phyloP scores from a whole-genome alignment of 2,329 filamentous ascomycete species.

The Endothia cerciana region DNA sequence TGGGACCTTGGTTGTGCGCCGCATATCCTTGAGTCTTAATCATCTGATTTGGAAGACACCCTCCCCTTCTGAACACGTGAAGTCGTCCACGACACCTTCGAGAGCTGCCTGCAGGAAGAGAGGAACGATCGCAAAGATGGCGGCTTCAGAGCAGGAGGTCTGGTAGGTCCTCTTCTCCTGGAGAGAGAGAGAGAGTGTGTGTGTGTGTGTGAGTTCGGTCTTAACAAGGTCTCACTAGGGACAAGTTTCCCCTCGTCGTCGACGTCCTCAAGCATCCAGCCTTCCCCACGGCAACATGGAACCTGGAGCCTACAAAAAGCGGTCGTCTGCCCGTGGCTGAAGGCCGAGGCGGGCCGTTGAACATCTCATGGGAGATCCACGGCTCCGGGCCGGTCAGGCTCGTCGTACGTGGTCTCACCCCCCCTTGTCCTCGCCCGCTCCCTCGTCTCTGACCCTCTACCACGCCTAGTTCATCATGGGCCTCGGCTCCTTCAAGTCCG shows the following conservation, averaged over 20 bases:
- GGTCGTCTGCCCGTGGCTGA: constrained; percentile 69
- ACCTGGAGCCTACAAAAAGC: constrained; percentile 65
- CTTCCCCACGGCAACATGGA: constrained; percentile 69
- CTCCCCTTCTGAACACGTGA: not conserved
- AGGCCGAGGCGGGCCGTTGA: constrained; percentile 73
- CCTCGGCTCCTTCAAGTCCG: constrained; percentile 67
- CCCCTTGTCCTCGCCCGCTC: not conserved
- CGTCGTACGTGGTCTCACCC: constrained; percentile 59
- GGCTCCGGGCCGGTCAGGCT: constrained; percentile 73
- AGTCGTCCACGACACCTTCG: not conserved
- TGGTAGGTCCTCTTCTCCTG: constrained; percentile 11
- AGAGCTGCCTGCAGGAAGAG: not conserved
- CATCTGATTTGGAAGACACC: too few relatives aligned
- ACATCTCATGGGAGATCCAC: constrained; percentile 80
- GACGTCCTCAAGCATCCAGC: constrained; percentile 68
- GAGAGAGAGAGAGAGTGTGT: not conserved
- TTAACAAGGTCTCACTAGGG: constrained; percentile 16
- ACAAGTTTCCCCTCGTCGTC: constrained; percentile 49
- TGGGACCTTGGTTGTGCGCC: not conserved
- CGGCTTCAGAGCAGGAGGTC: constrained; percentile 15
- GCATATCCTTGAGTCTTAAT: not conserved
- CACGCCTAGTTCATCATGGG: constrained; percentile 76
- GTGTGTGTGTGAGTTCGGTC: not conserved
- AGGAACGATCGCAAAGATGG: not conserved
- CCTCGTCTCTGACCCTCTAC: constrained; percentile 17